phyloP scores from a whole-genome alignment of 495 filamentous ascomycete genomes.

The Aspergillus sclerotiicarbonarius region DNA sequence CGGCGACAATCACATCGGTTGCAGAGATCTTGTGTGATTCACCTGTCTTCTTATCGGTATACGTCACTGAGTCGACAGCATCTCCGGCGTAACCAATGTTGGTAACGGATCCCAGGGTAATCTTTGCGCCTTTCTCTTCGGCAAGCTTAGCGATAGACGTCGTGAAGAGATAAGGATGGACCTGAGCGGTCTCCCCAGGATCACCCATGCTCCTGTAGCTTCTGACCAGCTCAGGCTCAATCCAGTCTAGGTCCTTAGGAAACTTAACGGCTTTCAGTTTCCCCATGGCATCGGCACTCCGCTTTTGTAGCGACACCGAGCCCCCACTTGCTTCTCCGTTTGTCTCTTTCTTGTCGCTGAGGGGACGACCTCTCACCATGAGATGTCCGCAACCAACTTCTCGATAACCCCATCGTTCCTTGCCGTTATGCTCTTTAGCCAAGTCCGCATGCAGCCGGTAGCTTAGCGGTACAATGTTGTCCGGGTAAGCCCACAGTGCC shows the following conservation, averaged over 20 bases:
- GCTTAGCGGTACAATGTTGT: constrained; percentile 79
- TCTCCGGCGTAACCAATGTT: constrained; percentile 55
- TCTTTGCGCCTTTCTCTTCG: constrained; percentile 67
- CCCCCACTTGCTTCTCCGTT: constrained; percentile 28
- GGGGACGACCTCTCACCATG: constrained; percentile 52
- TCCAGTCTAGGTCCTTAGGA: constrained; percentile 85
- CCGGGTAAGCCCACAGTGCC: constrained; percentile 90
- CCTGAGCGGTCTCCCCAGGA: constrained; percentile 80
- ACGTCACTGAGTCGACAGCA: constrained; percentile 67
- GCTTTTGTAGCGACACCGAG: constrained; percentile 67
- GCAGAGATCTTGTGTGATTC: constrained; percentile 62
- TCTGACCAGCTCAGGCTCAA: constrained; percentile 62
- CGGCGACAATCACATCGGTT: constrained; percentile 78
- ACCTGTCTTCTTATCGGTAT: constrained; percentile 62
- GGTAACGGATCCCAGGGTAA: constrained; percentile 65
- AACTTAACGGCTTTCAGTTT: constrained; percentile 61
- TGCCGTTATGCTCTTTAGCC: constrained; percentile 80
- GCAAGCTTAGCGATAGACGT: constrained; percentile 82
- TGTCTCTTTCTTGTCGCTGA: constrained; percentile 35
- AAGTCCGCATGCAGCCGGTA: constrained; percentile 81
- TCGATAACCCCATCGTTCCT: constrained; percentile 84
- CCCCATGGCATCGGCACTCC: constrained; percentile 57
- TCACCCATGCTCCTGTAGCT: constrained; percentile 82
- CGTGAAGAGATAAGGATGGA: constrained; percentile 92
- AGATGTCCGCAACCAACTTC: constrained; percentile 74